Base-by-base conservation (phyloP, 352 stramenopile species). In the Globisporangium iwayamae region DNA sequence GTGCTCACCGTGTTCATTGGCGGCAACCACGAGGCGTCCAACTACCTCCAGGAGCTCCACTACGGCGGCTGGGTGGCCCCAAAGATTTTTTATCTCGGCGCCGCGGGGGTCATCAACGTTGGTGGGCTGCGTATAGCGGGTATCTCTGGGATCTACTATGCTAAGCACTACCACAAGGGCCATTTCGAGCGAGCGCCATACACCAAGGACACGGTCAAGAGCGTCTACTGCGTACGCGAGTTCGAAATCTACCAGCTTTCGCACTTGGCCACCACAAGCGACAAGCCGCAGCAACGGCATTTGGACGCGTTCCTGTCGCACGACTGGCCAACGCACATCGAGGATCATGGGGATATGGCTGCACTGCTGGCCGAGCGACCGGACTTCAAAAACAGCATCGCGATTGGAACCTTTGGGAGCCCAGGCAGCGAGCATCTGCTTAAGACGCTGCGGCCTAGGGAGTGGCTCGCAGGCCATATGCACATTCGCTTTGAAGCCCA, bases 1-100 rank as follows among this genome's bases (percentile, higher is more conserved):
- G 81, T 98, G 39, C 70, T 96, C 30, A 98, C 94, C 4, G 73
- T 99, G 11, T 97, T 98, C 69, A 90, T 99, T 66, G 96, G 94
- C 50, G 96, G 96, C 16, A 99, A 99, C 81, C 96, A 99, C 74
- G 96, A 99, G 73, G 91, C 93, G 25, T 97, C 87, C 10, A 96
- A 96, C 63, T 90, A 96, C 52, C 74, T 98, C 10, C 80, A 96
- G 53, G 93, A 98, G 70, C 74, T 99, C 22, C 83, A 90, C 60
- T 98, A 98, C 71, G 96, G 96, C 36, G 96, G 96, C 20, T 98
- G 90, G 87, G 88, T 98, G 2, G 96, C 96, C 16, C 94, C 94
- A 1, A 97, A 98, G 43, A 98, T 99, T 48, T 98, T 98, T 67
- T 99, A 97, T 72, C 54, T 99, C 8, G 96, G 96, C 1, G 79